Percentiles rank a stretch among this genome's conserved stretches.
phyloP scores from a whole-genome alignment of 345 rosid species.

The Bruguiera sexangula region DNA sequence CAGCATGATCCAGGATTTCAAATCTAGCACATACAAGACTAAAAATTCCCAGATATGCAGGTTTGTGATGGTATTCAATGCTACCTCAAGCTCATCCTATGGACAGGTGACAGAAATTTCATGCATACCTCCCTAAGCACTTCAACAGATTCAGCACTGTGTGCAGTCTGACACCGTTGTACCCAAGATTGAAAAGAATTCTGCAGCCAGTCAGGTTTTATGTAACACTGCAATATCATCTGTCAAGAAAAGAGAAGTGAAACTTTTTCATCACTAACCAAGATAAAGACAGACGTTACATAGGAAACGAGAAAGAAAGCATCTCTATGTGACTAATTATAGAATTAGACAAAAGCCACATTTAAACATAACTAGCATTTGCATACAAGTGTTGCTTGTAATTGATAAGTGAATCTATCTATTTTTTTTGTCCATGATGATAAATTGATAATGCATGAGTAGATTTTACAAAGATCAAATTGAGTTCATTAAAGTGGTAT shows the following conservation, averaged over 20 bases:
- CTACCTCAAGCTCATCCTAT: neutral
- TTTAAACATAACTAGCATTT: neutral
- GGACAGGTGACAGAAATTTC: neutral
- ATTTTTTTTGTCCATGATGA: too few relatives aligned
- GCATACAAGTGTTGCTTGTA: too few relatives aligned
- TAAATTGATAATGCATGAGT: too few relatives aligned
- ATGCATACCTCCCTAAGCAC: constrained; percentile 69
- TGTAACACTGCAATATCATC: constrained; percentile 69
- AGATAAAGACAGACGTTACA: neutral
- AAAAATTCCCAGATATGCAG: neutral
- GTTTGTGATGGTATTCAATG: too few relatives aligned
- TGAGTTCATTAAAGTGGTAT: too few relatives aligned
- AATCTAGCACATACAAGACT: neutral
- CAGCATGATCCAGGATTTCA: too few relatives aligned
- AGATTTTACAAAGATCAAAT: too few relatives aligned
- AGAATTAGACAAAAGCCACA: neutral
- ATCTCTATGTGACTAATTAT: too few relatives aligned
- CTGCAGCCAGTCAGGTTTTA: constrained; percentile 63
- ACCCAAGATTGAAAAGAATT: constrained; percentile 60
- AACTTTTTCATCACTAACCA: constrained; percentile 5
- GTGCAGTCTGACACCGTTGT: constrained; percentile 59
- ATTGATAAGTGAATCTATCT: too few relatives aligned
- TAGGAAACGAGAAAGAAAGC: neutral
- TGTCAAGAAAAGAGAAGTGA: constrained; percentile 33
- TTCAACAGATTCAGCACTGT: constrained; percentile 79